Evolutionary conservation across 352 stramenopile species (phyloP).

Genomic region (Phytophthora cactorum): DNA sequence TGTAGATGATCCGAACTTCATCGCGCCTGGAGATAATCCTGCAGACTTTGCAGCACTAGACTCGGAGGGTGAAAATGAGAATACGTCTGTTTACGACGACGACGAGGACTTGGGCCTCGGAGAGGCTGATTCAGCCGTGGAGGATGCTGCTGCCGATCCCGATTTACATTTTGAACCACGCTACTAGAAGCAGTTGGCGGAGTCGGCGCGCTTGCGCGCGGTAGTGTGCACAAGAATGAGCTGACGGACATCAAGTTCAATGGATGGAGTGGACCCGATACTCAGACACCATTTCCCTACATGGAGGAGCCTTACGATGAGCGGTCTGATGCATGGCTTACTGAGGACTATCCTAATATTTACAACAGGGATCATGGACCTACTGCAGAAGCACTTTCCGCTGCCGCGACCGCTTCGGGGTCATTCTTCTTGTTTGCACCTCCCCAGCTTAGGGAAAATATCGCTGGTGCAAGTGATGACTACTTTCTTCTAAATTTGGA

Average conservation of each 20-base stretch:
- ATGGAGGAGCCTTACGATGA: no score
- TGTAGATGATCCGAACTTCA: conserved; percentile 10
- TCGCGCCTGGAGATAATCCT: not conserved
- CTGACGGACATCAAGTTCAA: not conserved
- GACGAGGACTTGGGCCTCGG: not conserved
- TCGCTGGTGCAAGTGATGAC: not conserved
- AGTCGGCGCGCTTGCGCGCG: not conserved
- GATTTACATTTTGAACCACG: conserved; percentile 10
- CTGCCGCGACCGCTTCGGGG: not conserved
- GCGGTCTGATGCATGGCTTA: not conserved
- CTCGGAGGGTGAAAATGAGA: conserved; percentile 8
- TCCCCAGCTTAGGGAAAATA: not conserved
- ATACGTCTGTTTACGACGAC: conserved; percentile 2
- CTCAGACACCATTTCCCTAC: conserved; percentile 1
- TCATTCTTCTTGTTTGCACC: conserved; percentile 4
- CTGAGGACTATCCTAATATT: not conserved
- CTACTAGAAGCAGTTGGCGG: conserved; percentile 5
- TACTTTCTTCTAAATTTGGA: conserved; percentile 16
- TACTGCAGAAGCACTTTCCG: not conserved
- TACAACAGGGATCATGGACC: not conserved
- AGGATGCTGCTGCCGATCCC: not conserved
- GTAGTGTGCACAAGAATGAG: not conserved
- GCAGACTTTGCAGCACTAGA: conserved; percentile 8
- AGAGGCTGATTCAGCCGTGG: not conserved
- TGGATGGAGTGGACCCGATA: not conserved